Conservation (phyloP, 495 filamentous ascomycete species). For the Echria macrotheca region DNA sequence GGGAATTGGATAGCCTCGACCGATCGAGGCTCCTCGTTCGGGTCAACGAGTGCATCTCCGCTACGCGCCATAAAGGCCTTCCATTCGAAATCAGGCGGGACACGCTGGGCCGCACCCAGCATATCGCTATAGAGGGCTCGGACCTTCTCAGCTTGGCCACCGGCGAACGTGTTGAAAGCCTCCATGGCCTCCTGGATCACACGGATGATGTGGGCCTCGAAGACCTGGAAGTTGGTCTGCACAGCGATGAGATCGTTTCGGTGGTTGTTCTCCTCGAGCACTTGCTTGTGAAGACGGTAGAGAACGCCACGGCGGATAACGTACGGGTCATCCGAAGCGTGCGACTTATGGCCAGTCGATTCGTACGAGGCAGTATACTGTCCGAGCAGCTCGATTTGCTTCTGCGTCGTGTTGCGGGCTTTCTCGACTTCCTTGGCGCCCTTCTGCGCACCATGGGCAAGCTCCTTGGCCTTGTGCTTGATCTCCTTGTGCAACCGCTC, state of each 20-base stretch:
- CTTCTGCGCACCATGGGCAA: slow-evolving; percentile 78
- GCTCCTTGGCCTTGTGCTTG: slow-evolving; percentile 88
- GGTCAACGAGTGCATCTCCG: slow-evolving; percentile 69
- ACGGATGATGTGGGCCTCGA: slow-evolving; percentile 79
- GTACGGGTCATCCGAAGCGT: slow-evolving; percentile 77
- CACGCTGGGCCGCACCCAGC: slow-evolving; percentile 64
- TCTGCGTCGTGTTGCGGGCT: slow-evolving; percentile 78
- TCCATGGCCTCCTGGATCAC: slow-evolving; percentile 77
- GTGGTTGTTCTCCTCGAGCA: slow-evolving; percentile 91
- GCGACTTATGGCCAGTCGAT: slow-evolving; percentile 59
- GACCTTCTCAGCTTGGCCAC: slow-evolving; percentile 73
- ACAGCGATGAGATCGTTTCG: slow-evolving; percentile 82
- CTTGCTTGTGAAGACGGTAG: slow-evolving; percentile 81
- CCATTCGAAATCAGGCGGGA: slow-evolving; percentile 92
- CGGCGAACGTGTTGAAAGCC: slow-evolving; percentile 70
- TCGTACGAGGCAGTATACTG: slow-evolving; percentile 75
- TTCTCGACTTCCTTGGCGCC: slow-evolving; percentile 85
- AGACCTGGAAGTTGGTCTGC: slow-evolving; percentile 81
- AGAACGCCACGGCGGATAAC: slow-evolving; percentile 74
- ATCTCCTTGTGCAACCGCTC: slow-evolving; percentile 91
- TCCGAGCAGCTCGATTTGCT: slow-evolving; percentile 89
- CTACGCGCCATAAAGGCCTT: slow-evolving; percentile 69
- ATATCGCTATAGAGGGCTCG: slow-evolving; percentile 79
- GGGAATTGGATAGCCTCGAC: slow-evolving; percentile 72
- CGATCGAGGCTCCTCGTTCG: slow-evolving; percentile 62